Evolutionary conservation across 345 rosid species (phyloP).

Genomic region (Citrus sinensis): DVS_A1.0 CM039164.1:26196501-26197000

Average conservation of each 20-base stretch:
- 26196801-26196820: constrained; percentile 18
- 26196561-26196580: constrained; percentile 4
- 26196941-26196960: no score
- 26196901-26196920: background rate
- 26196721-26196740: constrained; percentile 46
- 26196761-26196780: constrained; percentile 9
- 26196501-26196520: background rate
- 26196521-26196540: background rate
- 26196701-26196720: constrained; percentile 16
- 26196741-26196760: constrained; percentile 20
- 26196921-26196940: background rate
- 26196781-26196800: constrained; percentile 16
- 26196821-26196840: constrained; percentile 33
- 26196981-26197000: no score
- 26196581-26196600: constrained; percentile 20
- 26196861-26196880: constrained; percentile 29
- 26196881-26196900: constrained; percentile 18
- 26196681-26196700: background rate
- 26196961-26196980: no score
- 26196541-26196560: constrained; percentile 5
- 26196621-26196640: constrained; percentile 43
- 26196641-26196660: constrained; percentile 70
- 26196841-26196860: constrained; percentile 32
- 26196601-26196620: constrained; percentile 23
- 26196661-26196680: constrained; percentile 50